phyloP scores from a whole-genome alignment of 2,329 filamentous ascomycete species.

The Setomelanomma holmii region DNA sequence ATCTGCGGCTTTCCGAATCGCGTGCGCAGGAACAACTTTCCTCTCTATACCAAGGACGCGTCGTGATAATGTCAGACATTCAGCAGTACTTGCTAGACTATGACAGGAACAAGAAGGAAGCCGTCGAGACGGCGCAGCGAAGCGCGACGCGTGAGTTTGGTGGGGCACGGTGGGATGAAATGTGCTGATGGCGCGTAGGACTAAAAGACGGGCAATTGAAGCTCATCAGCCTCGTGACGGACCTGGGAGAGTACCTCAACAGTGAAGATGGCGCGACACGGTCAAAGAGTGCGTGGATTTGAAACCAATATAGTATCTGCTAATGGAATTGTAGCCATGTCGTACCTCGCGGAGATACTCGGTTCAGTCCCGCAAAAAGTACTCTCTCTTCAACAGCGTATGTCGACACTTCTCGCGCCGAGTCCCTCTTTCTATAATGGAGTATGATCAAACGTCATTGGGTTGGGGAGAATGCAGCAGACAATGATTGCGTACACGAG shows the following conservation, averaged over 20 bases:
- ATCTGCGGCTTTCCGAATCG: conserved; percentile 18
- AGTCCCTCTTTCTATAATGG: not conserved
- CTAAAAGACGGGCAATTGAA: conserved; percentile 67
- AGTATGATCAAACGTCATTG: not conserved
- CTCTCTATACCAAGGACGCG: conserved; percentile 11
- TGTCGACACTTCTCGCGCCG: conserved; percentile 15
- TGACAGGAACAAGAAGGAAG: conserved; percentile 57
- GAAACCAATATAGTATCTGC: conserved; percentile 32
- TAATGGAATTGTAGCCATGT: conserved; percentile 47
- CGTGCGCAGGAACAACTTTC: conserved; percentile 7
- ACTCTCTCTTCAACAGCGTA: conserved; percentile 66
- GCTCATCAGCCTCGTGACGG: conserved; percentile 68
- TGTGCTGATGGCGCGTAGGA: conserved; percentile 50
- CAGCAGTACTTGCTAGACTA: conserved; percentile 60
- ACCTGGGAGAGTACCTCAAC: conserved; percentile 71
- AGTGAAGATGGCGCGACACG: conserved; percentile 67
- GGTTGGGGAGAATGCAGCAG: too few relatives aligned
- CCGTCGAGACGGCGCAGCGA: conserved; percentile 50
- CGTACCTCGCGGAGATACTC: conserved; percentile 61
- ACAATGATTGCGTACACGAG: too few relatives aligned
- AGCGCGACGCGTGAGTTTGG: conserved; percentile 49
- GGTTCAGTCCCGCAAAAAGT: conserved; percentile 60
- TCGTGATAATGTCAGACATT: conserved; percentile 58
- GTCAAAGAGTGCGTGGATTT: conserved; percentile 58
- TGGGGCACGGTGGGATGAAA: conserved; percentile 16